phyloP scores from a whole-genome alignment of 1,284 basidiomycete genomes.

The Kalmanozyma brasiliensis region DNA sequence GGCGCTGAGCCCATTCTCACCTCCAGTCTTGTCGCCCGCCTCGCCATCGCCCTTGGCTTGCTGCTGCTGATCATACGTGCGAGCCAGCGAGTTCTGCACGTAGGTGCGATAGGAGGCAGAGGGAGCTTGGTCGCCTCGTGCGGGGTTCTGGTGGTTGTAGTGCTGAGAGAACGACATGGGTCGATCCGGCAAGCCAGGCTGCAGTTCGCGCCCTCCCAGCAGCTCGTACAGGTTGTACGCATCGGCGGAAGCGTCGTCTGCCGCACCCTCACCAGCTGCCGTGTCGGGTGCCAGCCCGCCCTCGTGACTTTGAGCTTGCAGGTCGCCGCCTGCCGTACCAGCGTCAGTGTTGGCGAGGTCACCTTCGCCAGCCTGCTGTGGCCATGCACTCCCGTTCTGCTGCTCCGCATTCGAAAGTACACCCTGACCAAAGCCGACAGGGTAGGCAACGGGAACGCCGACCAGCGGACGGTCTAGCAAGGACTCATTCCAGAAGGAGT shows the following conservation, averaged over 20 bases:
- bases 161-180: slow-evolving; percentile 54
- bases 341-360: slow-evolving; percentile 1
- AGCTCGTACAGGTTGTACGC: slow-evolving; percentile 47
- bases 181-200: slow-evolving; percentile 38
- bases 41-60: slow-evolving; percentile 16
- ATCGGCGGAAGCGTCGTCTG: slow-evolving; percentile 25
- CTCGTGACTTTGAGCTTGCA: slow-evolving; percentile 14
- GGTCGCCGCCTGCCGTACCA: slow-evolving; percentile 1
- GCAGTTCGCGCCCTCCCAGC: slow-evolving; percentile 26
- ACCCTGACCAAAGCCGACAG: slow-evolving; percentile 38
- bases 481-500: slow-evolving; percentile 43
- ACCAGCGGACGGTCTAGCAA: slow-evolving; percentile 47
- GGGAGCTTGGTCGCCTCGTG: slow-evolving; percentile 34
- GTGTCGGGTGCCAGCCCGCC: slow-evolving; percentile 9
- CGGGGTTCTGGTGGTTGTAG: slow-evolving; percentile 49
- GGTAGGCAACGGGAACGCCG: slow-evolving; percentile 47
- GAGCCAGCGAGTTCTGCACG: slow-evolving; percentile 43
- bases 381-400: slow-evolving; percentile 34
- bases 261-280: slow-evolving; percentile 3
- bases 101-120: slow-evolving; percentile 41
- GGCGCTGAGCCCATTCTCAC: slow-evolving; percentile 21
- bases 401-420: slow-evolving; percentile 14
- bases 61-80: slow-evolving; percentile 46
- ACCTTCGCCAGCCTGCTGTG: slow-evolving; percentile 11
- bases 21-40: slow-evolving; percentile 5